phyloP scores from a whole-genome alignment of 192 early-diverging fungal species.

The Allomyces arbusculus region DNA sequence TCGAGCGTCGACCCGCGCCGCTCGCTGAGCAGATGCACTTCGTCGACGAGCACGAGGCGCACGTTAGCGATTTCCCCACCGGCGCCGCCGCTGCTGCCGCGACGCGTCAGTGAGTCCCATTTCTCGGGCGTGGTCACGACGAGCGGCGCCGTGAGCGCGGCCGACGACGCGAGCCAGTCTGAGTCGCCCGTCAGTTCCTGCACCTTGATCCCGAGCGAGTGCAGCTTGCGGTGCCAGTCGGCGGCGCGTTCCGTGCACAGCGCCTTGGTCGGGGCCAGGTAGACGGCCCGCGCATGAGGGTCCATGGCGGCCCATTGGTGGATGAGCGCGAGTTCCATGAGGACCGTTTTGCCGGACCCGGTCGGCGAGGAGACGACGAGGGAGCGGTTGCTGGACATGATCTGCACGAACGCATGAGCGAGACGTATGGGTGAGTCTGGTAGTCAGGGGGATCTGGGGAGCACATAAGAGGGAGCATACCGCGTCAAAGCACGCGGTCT shows the following conservation, averaged over 20 bases:
- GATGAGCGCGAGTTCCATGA: slow-evolving; percentile 34
- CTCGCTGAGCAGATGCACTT: slow-evolving; percentile 44
- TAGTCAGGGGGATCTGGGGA: too few relatives aligned
- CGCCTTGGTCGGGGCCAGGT: slow-evolving; percentile 45
- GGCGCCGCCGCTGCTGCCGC: slow-evolving; percentile 3
- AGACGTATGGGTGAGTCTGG: slow-evolving; percentile 2
- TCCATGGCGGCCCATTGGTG: not conserved
- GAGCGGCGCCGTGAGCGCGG: slow-evolving; percentile 16
- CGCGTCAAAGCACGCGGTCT: slow-evolving; percentile 9
- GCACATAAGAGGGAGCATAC: not conserved
- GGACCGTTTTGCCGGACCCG: slow-evolving; percentile 41
- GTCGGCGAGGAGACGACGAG: slow-evolving; percentile 32
- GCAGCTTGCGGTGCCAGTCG: slow-evolving; percentile 36
- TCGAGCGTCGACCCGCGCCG: slow-evolving; percentile 41
- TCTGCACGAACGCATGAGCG: not conserved
- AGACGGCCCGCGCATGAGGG: slow-evolving; percentile 22
- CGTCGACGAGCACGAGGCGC: slow-evolving; percentile 35
- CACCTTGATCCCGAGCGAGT: slow-evolving; percentile 14
- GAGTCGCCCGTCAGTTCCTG: slow-evolving; percentile 29
- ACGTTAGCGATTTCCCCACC: slow-evolving; percentile 2
- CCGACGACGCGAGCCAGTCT: slow-evolving; percentile 1
- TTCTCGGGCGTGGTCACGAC: slow-evolving; percentile 49
- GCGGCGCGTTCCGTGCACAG: slow-evolving; percentile 33
- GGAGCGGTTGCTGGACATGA: slow-evolving; percentile 1
- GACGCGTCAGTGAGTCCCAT: slow-evolving; percentile 32